phyloP scores from a whole-genome alignment of 352 stramenopile genomes.

The Phytophthora tubulina region DNA sequence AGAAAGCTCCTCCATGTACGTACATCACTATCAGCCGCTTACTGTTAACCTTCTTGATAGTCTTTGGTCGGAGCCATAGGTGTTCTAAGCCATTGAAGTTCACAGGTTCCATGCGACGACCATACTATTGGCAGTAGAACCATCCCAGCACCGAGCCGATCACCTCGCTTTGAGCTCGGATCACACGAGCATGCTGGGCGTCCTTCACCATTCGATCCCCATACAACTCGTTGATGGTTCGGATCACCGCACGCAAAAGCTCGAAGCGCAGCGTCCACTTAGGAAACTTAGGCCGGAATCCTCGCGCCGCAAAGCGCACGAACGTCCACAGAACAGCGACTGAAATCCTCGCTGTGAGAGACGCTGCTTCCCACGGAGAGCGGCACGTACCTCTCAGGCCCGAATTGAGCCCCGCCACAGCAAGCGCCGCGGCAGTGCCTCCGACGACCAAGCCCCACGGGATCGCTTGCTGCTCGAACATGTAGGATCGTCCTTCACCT shows the following conservation, averaged over 20 bases:
- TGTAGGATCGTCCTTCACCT: slow-evolving; percentile 1
- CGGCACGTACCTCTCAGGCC: slow-evolving; percentile 30
- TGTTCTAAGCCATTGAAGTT: slow-evolving; percentile 41
- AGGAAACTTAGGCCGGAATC: slow-evolving; percentile 40
- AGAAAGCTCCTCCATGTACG: slow-evolving; percentile 55
- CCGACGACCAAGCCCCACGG: slow-evolving; percentile 16
- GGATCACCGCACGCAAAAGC: slow-evolving; percentile 32
- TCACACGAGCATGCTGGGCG: slow-evolving; percentile 28
- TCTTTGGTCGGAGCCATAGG: slow-evolving; percentile 36
- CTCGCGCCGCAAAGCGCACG: slow-evolving; percentile 31
- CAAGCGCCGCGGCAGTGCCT: slow-evolving; percentile 6
- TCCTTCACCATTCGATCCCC: slow-evolving; percentile 38
- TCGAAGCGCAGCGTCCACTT: slow-evolving; percentile 61
- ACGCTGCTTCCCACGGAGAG: slow-evolving; percentile 35
- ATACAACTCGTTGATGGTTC: slow-evolving; percentile 26
- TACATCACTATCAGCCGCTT: slow-evolving; percentile 45
- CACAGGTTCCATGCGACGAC: slow-evolving; percentile 24
- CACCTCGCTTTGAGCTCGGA: slow-evolving; percentile 37
- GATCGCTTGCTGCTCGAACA: slow-evolving; percentile 15
- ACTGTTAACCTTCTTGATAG: not conserved
- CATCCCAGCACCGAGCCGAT: slow-evolving; percentile 32
- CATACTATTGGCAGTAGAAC: slow-evolving; percentile 28
- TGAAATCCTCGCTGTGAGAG: slow-evolving; percentile 19
- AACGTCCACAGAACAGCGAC: slow-evolving; percentile 18
- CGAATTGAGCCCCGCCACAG: slow-evolving; percentile 13